Evolutionary conservation across 1,139 yeast species (phyloP), one percentile per base, ranked within the genome.

Genomic region (Geotrichum bryndzae): DNA sequence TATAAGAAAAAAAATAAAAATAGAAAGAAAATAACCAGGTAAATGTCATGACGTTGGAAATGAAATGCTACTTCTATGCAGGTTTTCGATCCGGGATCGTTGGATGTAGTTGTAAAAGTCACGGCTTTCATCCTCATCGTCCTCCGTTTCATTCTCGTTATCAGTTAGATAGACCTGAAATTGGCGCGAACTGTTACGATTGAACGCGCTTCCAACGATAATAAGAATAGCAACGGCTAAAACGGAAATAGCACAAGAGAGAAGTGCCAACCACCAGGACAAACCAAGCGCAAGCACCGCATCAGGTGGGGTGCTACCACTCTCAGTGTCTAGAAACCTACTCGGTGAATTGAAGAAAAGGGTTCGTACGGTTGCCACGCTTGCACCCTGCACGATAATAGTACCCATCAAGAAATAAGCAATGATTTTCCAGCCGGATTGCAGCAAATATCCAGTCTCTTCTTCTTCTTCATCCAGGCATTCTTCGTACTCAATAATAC

Each of bases 81-180:
- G 50, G 15, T 66, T 64, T 41, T 62, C 65, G 35, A 66, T 51
- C 35, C 52, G 59, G 10, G 60, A 57, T 25, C 61, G 31, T 48
- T 61, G 63, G 22, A 61, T 25, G 46, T 58, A 61, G 11, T 46
- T 50, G 48, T 58, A 61, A 35, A 33, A 58, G 18, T 58, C 61
- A n/a, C 61, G 58, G 31, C 57, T 53, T 5, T 61, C 63, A 25
- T 58, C 63, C 22, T 58, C 63, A n/a, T 61, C 55, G 6, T 52
- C 57, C n/a, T n/a, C 18, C 3, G 35, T 51, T 7, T 31, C 54
- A 13, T 27, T 45, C 4, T 45, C 50, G 25, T 56, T 55, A 6
- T 51, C 58, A 10, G 50, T 52, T 35, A 48, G 18, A 23, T 60
- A 56, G 13, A 52, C 62, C 13, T 46, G 27, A 18, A 52, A 59